Percentiles rank a stretch among this genome's conserved stretches.
phyloP scores from a whole-genome alignment of 495 filamentous ascomycete genomes.

The Penicillium odoratum region DNA sequence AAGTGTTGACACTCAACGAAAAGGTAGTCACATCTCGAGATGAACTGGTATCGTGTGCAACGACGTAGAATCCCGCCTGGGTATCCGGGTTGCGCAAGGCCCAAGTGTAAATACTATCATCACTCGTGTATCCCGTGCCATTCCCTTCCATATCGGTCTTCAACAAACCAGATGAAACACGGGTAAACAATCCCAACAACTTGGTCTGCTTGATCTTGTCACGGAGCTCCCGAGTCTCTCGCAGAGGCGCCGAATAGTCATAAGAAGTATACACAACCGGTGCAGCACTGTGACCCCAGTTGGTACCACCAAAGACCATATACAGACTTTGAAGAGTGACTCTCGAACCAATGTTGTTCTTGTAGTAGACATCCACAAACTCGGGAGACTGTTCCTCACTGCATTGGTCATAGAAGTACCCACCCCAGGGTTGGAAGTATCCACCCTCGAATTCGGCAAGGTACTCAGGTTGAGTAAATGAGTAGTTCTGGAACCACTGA shows the following conservation, averaged over 20 bases:
- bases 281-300: constrained; percentile 52
- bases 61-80: constrained; percentile 59
- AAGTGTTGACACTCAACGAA: constrained; percentile 57
- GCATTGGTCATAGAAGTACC: constrained; percentile 49
- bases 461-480: constrained; percentile 52
- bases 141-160: constrained; percentile 57
- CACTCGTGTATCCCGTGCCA: constrained; percentile 53
- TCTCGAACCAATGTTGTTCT: constrained; percentile 53
- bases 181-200: constrained; percentile 54
- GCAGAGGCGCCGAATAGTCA: constrained; percentile 44
- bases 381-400: constrained; percentile 46
- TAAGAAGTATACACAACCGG: constrained; percentile 55
- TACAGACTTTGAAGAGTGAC: constrained; percentile 53
- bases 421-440: constrained; percentile 55
- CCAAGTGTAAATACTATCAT: constrained; percentile 47
- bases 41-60: constrained; percentile 59
- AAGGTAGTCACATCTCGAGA: constrained; percentile 53
- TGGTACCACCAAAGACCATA: constrained; percentile 59
- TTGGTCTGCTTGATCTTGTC: constrained; percentile 55
- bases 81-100: constrained; percentile 56
- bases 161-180: constrained; percentile 54
- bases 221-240: constrained; percentile 45
- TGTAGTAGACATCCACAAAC: constrained; percentile 58
- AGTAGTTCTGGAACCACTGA: constrained; percentile 58
- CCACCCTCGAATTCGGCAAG: constrained; percentile 57